Percentiles rank a stretch among this genome's conserved stretches.
phyloP scores from a whole-genome alignment of 257 asterid species.

The Apocynum venetum region DNA sequence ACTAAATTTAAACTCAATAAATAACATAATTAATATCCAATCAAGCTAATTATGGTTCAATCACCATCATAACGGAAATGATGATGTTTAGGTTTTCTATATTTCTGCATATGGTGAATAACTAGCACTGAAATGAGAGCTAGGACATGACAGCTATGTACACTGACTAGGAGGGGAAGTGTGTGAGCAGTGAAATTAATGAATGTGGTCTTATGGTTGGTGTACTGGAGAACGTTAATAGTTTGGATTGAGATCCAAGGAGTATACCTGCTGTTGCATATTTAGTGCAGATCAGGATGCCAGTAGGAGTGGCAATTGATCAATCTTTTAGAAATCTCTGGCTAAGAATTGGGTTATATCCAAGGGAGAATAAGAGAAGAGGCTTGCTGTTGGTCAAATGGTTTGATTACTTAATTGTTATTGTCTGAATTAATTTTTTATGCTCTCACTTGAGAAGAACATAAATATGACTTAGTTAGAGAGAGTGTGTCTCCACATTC shows the following conservation, averaged over 20 bases:
- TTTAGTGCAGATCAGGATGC: not conserved
- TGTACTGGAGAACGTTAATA: not conserved
- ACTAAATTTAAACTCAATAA: no score
- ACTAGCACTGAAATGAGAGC: not conserved
- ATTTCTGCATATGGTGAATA: not conserved
- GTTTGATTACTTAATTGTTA: not conserved
- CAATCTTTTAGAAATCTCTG: not conserved
- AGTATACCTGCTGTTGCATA: not conserved
- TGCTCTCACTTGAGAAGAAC: not conserved
- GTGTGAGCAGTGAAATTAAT: not conserved
- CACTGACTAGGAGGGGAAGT: not conserved
- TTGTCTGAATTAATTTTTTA: not conserved
- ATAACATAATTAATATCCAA: not conserved
- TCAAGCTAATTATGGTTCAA: not conserved
- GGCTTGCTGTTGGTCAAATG: not conserved
- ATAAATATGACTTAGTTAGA: not conserved
- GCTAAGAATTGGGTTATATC: not conserved
- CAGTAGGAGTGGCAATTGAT: not conserved
- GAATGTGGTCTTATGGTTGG: not conserved
- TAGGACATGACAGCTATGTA: not conserved
- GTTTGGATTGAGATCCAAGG: not conserved
- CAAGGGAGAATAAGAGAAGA: not conserved
- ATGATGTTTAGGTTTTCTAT: not conserved
- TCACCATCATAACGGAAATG: not conserved
- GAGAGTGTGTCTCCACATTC: not conserved